A percentile compares a stretch with the other conserved stretches of the same genome.
Evolutionary conservation across 73 alveolate genomes (phyloP).

Genomic region (Effrenium voratum): DNA sequence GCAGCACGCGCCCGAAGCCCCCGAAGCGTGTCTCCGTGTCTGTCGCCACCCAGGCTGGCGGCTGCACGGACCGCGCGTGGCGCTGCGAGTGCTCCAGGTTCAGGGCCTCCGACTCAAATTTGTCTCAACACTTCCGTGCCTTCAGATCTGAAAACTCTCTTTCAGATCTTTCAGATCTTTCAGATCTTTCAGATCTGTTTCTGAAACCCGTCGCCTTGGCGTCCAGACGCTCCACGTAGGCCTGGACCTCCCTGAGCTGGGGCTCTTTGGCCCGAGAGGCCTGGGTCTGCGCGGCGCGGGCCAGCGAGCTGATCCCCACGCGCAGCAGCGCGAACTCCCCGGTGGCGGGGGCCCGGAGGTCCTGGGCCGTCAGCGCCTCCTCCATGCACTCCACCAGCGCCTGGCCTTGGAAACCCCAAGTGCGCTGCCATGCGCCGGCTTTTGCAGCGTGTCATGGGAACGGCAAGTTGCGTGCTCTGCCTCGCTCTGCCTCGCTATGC

Average conservation of each 20-base stretch:
- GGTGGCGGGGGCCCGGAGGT: constrained; percentile 45
- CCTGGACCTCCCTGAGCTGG: too few relatives aligned
- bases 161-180: too few relatives aligned
- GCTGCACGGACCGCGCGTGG: constrained; percentile 64
- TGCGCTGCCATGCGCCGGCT: too few relatives aligned
- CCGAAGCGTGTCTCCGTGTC: constrained; percentile 49
- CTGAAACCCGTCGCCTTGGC: too few relatives aligned
- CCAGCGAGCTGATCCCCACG: constrained; percentile 59
- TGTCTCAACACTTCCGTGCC: too few relatives aligned
- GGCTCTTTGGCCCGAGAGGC: too few relatives aligned
- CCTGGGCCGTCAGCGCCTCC: constrained; percentile 23
- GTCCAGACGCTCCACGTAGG: too few relatives aligned
- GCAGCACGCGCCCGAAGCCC: constrained; percentile 57
- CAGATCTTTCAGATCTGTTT: too few relatives aligned
- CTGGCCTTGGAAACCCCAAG: neutral
- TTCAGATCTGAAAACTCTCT: too few relatives aligned
- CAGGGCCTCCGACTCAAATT: neutral
- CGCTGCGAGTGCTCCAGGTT: constrained; percentile 32
- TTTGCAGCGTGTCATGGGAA: too few relatives aligned
- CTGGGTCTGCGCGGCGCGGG: constrained; percentile 72
- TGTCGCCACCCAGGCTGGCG: constrained; percentile 27
- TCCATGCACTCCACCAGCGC: constrained; percentile 75
- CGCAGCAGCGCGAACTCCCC: constrained; percentile 68
- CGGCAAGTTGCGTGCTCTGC: too few relatives aligned
- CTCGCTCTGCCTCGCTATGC: too few relatives aligned